Percentiles rank a stretch among this genome's conserved stretches.
Conservation (phyloP, 2,329 filamentous ascomycete species). For the Biscogniauxia marginata region DNA sequence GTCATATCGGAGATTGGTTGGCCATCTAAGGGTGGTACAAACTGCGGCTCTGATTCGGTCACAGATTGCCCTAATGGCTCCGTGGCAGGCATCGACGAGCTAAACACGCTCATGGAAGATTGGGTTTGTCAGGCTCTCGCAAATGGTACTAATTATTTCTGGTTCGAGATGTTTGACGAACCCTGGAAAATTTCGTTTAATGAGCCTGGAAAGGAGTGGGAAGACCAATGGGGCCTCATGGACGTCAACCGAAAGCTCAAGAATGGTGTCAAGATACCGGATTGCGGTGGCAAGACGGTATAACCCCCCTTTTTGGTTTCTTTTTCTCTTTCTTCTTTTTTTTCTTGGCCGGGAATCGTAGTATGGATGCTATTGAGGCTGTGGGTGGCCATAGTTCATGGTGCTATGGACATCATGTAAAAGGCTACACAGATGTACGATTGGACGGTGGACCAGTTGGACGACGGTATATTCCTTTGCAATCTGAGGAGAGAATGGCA, state of each 20-base stretch:
- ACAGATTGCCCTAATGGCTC: conserved; percentile 62
- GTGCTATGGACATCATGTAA: neutral
- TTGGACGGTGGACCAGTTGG: neutral
- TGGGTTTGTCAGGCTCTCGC: conserved; percentile 80
- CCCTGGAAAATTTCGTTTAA: conserved; percentile 87
- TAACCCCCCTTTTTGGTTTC: too few relatives aligned
- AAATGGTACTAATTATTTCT: conserved; percentile 91
- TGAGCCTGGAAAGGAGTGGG: conserved; percentile 69
- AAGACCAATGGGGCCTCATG: conserved; percentile 94
- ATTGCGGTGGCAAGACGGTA: conserved; percentile 75
- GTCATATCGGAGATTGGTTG: conserved; percentile 91
- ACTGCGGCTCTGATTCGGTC: conserved; percentile 61
- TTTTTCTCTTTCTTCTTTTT: too few relatives aligned
- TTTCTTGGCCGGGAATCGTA: too few relatives aligned
- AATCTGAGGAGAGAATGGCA: neutral
- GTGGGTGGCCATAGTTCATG: neutral
- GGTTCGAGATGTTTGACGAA: conserved; percentile 97
- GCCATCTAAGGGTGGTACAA: conserved; percentile 78
- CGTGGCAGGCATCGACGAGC: conserved; percentile 73
- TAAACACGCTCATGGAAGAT: conserved; percentile 82
- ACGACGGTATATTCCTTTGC: neutral
- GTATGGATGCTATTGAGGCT: too few relatives aligned
- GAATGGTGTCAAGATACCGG: conserved; percentile 77
- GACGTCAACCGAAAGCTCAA: conserved; percentile 84
- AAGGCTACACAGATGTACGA: neutral